phyloP scores from a whole-genome alignment of 257 asterid species.

The Rauvolfia tetraphylla region DNA sequence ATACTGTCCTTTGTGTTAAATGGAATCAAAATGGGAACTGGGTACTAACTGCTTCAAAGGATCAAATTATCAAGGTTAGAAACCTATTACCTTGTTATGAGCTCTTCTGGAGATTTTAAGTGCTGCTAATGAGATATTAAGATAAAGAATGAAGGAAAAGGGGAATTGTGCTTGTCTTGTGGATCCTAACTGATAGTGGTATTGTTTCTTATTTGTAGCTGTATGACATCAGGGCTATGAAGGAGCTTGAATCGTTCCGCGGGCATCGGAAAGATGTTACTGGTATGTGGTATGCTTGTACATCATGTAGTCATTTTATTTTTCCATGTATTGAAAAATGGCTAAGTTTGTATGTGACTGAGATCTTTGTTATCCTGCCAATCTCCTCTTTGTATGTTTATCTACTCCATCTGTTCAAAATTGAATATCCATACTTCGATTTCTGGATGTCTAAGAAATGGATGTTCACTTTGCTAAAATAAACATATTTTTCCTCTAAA shows the following conservation, averaged over 20 bases:
- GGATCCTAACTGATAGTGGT: constrained; percentile 17
- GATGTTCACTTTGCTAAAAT: no score
- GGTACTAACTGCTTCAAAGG: constrained; percentile 93
- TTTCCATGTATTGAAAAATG: background rate
- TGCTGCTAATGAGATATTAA: background rate
- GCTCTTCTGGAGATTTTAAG: background rate
- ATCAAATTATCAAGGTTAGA: constrained; percentile 88
- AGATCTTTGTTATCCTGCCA: background rate
- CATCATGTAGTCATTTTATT: background rate
- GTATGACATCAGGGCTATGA: constrained; percentile 97
- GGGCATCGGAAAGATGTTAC: constrained; percentile 97
- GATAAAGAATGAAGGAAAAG: background rate
- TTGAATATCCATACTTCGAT: no score
- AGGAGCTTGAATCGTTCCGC: constrained; percentile 95
- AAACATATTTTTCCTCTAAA: no score
- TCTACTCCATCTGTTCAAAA: no score
- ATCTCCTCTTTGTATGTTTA: background rate
- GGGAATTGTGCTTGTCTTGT: background rate
- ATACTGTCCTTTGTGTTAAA: constrained; percentile 76
- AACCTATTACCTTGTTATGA: constrained; percentile 10
- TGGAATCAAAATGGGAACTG: constrained; percentile 99
- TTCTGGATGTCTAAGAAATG: no score
- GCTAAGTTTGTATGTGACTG: background rate
- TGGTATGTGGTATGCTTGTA: constrained; percentile 53
- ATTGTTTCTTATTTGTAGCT: constrained; percentile 48